Evolutionary conservation across 805 yeast genomes (phyloP), one percentile per base, ranked within the genome.

Genomic region (Hyphopichia homilentoma): DNA sequence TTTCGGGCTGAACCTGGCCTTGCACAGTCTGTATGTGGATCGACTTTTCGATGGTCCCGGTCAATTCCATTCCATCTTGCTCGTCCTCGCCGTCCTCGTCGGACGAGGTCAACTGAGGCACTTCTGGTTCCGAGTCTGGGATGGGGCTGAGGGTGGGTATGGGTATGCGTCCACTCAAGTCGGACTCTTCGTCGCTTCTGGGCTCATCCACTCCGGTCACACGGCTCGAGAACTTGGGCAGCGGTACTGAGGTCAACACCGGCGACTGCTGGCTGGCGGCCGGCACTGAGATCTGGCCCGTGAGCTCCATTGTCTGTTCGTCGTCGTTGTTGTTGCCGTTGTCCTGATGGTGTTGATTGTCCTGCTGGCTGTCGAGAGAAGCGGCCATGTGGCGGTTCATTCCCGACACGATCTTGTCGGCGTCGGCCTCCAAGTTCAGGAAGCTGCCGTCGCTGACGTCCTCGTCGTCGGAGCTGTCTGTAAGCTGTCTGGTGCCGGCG

Each of bases 221-320:
- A n/a, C n/a, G n/a, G n/a, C n/a, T n/a, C n/a, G n/a, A n/a, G n/a
- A n/a, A n/a, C n/a, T n/a, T n/a, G n/a, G n/a, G n/a, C n/a, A n/a
- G n/a, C n/a, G n/a, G n/a, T n/a, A n/a, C n/a, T n/a, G n/a, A n/a
- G n/a, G n/a, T n/a, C n/a, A n/a, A n/a, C n/a, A n/a, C n/a, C n/a
- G n/a, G n/a, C n/a, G n/a, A n/a, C n/a, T n/a, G n/a, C n/a, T n/a
- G n/a, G n/a, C n/a, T n/a, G n/a, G n/a, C n/a, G n/a, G n/a, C n/a
- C n/a, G n/a, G n/a, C n/a, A n/a, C n/a, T n/a, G n/a, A n/a, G 5
- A 47, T 21, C 22, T 46, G 56, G 2, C 42, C 54, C 0, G 58
- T 52, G 18, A 56, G 43, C 25, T 56, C 61, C 66, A 60, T 60
- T 6, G 61, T 54, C 14, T 43, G 36, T n/a, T 39, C 47, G 16